Conservation (phyloP, 2,329 filamentous ascomycete genomes). For the Mariannaea elegans region DNA sequence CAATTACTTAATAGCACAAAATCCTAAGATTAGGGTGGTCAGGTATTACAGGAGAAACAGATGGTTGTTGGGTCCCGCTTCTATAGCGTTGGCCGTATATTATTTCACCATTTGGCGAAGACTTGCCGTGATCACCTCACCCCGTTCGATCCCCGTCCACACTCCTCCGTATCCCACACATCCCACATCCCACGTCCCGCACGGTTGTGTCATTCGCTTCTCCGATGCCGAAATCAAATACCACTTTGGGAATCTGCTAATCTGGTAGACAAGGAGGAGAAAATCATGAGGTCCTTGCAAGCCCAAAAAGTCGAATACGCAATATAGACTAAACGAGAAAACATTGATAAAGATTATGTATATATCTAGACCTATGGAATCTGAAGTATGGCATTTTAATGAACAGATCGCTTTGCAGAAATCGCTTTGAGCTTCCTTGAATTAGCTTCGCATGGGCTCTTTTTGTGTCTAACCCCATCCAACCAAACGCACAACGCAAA, state of each 20-base stretch:
- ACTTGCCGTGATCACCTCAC: background rate
- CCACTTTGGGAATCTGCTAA: background rate
- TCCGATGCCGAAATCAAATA: constrained; percentile 9
- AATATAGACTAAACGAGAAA: too few species aligned
- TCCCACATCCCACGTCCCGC: constrained; percentile 13
- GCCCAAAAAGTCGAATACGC: too few species aligned
- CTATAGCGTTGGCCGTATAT: too few species aligned
- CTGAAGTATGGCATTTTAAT: background rate
- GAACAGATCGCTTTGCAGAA: too few species aligned
- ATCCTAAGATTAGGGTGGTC: too few species aligned
- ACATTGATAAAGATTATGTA: background rate
- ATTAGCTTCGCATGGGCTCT: background rate
- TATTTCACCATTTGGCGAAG: background rate
- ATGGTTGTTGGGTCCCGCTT: too few species aligned
- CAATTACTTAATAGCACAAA: too few species aligned
- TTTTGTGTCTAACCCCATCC: background rate
- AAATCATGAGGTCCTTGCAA: background rate
- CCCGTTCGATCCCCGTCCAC: background rate
- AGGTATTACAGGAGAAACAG: too few species aligned
- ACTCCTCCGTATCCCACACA: constrained; percentile 4
- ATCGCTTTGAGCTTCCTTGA: background rate
- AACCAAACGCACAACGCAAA: background rate
- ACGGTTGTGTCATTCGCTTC: constrained; percentile 3
- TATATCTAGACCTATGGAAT: background rate
- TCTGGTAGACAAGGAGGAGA: background rate